phyloP scores from a whole-genome alignment of 139 green algal species.

The Micromonas pusilla region DNA sequence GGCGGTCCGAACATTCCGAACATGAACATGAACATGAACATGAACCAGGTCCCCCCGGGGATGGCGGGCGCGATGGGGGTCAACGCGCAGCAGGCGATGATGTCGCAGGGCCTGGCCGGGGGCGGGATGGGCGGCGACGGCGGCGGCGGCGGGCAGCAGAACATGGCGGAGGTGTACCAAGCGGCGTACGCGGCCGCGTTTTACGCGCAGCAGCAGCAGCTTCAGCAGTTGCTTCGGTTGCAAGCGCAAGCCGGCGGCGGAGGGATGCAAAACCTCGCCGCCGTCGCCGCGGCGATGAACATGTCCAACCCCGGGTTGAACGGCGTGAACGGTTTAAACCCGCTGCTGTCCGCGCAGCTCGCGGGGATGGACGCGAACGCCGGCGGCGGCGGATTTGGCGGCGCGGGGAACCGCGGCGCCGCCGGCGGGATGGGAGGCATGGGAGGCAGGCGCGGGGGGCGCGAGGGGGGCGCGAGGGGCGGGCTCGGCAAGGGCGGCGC shows the following conservation, averaged over 20 bases:
- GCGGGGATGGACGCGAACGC: constrained; percentile 6
- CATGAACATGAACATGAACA: background rate
- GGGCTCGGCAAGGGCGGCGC: too few species aligned
- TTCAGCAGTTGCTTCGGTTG: constrained; percentile 14
- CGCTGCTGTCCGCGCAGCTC: constrained; percentile 15
- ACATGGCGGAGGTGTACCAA: constrained; percentile 26
- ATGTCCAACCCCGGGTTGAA: constrained; percentile 19
- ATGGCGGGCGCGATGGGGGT: background rate
- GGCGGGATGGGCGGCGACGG: background rate
- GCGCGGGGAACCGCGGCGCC: background rate
- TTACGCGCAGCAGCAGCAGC: constrained; percentile 35
- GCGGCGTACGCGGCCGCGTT: constrained; percentile 32
- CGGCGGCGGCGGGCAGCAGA: background rate
- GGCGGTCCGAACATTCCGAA: background rate
- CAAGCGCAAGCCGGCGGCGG: background rate
- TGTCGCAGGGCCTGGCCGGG: too few species aligned
- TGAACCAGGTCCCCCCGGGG: background rate
- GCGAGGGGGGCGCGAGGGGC: background rate
- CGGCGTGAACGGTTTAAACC: constrained; percentile 22
- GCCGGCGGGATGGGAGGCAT: background rate
- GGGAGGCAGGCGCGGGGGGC: background rate
- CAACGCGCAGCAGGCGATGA: too few species aligned
- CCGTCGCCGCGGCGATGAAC: background rate
- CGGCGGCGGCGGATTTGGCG: background rate
- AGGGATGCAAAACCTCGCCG: constrained; percentile 19